Base-by-base conservation (phyloP, 768 basidiomycete genomes). In the Termitomyces heimii region DNA sequence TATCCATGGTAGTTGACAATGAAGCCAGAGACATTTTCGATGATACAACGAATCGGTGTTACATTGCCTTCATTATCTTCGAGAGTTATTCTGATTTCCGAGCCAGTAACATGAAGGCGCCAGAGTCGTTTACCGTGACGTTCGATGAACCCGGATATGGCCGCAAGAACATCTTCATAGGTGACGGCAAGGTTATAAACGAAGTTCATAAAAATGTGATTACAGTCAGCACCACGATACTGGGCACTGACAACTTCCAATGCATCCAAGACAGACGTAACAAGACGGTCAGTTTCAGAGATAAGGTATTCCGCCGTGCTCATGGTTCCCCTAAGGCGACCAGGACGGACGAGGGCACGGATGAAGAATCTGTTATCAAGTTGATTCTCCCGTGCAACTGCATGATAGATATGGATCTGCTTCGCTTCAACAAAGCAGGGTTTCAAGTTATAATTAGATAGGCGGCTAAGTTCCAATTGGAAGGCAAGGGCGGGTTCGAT, bases 161-260 rank as follows among this genome's bases (percentile, higher is more conserved):
- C 97, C 47, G 92, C 90, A 54, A 98, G 84, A 8, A 98, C 95
- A 65, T 98, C 96, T 60, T 98, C 95, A 66, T 98, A 98, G 34
- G 88, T 88, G 60, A 99, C 94, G 29, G 88, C 84, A 45, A 99
- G 87, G 69, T 91, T 93, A 82, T 98, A 98, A 66, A 98, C 86
- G 71, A 98, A 99, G 78, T 98, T 98, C 85, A 98, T 87, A 77
- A 94, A 95, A 70, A 98, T 97, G 70, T 98, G 95, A 72, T 98
- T 98, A 77, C 93, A 94, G 68, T 98, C 96, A 4, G 96, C 91
- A 63, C 89, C 92, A 59, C 95, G 85, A 66, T 95, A 81, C 65
- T 93, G 83, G 8, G 91, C 92, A 63, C 83, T 87, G 67, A 96
- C 93, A 54, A 98, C 89, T 70, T 98, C 96, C 31, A 98, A 82